phyloP scores from a whole-genome alignment of 2,329 filamentous ascomycete species.

The Fusarium duplospermum region DNA sequence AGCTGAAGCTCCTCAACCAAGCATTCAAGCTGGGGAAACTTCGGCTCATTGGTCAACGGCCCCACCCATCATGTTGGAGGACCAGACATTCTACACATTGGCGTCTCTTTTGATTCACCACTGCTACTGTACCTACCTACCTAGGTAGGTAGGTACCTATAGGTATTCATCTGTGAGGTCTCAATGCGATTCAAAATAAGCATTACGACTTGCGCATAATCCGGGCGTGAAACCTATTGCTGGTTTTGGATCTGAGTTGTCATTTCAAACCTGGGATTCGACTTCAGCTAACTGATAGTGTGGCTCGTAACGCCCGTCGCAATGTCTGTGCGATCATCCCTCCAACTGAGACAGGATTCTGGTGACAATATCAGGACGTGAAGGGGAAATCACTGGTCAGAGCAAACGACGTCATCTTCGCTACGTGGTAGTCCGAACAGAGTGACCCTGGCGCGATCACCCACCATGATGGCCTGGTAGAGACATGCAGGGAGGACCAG shows the following conservation, averaged over 20 bases:
- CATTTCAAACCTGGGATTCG: background rate
- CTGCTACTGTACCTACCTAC: no score
- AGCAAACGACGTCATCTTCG: background rate
- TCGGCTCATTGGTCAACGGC: slow-evolving; percentile 21
- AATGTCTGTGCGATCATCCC: background rate
- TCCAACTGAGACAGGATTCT: background rate
- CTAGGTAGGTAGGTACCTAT: no score
- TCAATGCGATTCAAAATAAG: background rate
- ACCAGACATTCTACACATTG: background rate
- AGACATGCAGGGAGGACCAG: background rate
- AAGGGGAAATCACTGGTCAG: background rate
- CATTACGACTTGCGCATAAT: background rate
- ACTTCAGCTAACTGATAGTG: background rate
- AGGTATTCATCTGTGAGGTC: background rate
- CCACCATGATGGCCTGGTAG: background rate
- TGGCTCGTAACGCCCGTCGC: background rate
- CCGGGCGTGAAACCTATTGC: background rate
- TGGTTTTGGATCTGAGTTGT: background rate
- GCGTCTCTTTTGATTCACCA: background rate
- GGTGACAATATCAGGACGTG: background rate
- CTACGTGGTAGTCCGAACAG: background rate
- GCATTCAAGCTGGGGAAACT: slow-evolving; percentile 26
- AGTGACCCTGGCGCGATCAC: background rate
- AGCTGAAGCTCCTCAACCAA: slow-evolving; percentile 6
- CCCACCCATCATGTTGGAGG: background rate